phyloP scores from a whole-genome alignment of 108 stramenopile species.

The Schizochytrium sp. region DNA sequence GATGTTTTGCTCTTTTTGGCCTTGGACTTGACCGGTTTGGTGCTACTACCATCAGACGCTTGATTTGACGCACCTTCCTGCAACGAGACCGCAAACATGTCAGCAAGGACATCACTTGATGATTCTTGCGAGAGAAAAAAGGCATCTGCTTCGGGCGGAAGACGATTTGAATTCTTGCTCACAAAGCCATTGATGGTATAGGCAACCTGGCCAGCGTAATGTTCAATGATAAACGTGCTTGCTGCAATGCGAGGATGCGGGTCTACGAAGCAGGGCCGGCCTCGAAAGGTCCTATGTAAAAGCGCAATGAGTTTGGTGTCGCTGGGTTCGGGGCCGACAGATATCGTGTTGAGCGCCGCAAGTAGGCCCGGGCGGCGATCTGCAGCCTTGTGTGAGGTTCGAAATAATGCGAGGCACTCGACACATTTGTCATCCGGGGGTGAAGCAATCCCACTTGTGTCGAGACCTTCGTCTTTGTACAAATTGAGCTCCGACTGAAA shows the following conservation, averaged over 20 bases:
- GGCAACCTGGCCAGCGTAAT: slow-evolving; percentile 40
- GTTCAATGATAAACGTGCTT: slow-evolving; percentile 26
- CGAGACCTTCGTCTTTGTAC: slow-evolving; percentile 47
- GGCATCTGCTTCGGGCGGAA: background rate
- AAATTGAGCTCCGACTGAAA: slow-evolving; percentile 52
- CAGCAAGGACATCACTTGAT: background rate
- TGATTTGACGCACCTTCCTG: too few species aligned
- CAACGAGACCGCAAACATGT: background rate
- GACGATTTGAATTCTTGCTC: slow-evolving; percentile 42
- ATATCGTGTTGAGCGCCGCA: background rate
- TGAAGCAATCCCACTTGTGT: slow-evolving; percentile 59
- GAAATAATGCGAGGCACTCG: slow-evolving; percentile 83
- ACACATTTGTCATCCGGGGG: slow-evolving; percentile 95
- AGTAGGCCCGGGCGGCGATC: background rate
- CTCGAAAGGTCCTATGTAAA: background rate
- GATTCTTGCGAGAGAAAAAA: background rate
- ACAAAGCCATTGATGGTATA: slow-evolving; percentile 41
- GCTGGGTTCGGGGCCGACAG: slow-evolving; percentile 55
- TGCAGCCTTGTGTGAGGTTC: slow-evolving; percentile 16
- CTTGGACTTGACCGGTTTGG: too few species aligned
- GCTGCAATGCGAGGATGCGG: background rate
- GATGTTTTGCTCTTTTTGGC: background rate
- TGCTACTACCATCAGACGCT: too few species aligned
- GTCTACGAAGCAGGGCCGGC: background rate
- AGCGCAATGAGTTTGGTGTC: slow-evolving; percentile 34